Base-by-base conservation (phyloP, 768 basidiomycete species). In the Amanita phalloides region DNA sequence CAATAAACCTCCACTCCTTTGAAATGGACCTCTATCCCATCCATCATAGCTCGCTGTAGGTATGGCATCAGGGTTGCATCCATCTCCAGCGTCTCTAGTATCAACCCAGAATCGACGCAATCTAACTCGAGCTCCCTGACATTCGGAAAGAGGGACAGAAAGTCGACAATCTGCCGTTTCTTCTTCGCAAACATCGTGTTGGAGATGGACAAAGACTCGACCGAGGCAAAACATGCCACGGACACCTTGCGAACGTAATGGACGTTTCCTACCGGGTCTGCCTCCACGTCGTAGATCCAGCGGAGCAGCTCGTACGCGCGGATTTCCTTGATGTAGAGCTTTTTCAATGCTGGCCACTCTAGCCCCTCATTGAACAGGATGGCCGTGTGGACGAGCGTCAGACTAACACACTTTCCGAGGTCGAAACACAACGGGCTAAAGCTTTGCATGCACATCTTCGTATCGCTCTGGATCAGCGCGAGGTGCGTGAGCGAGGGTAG, bases 391-490 rank as follows among this genome's bases (percentile, higher is more conserved):
- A 30, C 35, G 1, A 52, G 43, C 7, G 23, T 44, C 51, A 52
- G 20, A 25, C 43, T 52, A 2, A 33, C 32, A 26, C 51, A 52
- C 5, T 32, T 35, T 32, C 14, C 17, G 26, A 52, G 26, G 35
- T 52, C 26, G 51, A 52, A 52, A n/a, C 51, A 52, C 4, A 23
- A 3, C 10, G 41, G 21, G 7, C 11, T 20, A 13, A 52, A 52
- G 14, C 23, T 35, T 11, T 44, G 42, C 51, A 45, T 52, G 36
- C 35, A 20, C 6, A 14, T 30, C 9, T 45, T 35, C 35, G 21
- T 52, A 14, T 52, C 51, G 13, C n/a, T 25, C 38, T 52, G 51
- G 21, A 45, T 52, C 23, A 52, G 28, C 5, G 51, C 14, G 43
- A 52, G 51, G 20, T 45, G 51, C 7, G 30, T 52, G 33, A 33